phyloP scores from a whole-genome alignment of 1,139 yeast genomes.

The Kodamaea arcana region DNA sequence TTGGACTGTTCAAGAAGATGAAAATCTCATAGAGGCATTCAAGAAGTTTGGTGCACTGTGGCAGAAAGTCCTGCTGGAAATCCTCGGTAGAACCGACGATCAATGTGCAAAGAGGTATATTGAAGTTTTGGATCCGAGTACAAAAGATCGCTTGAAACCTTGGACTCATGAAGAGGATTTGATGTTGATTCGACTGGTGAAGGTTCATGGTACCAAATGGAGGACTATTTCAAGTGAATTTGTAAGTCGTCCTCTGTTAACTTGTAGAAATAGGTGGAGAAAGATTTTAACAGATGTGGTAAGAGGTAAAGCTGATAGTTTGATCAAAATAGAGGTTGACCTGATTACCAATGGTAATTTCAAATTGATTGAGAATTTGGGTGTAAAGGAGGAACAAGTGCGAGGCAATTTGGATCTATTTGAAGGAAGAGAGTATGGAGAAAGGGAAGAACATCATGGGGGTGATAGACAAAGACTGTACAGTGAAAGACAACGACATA shows the following conservation, averaged over 20 bases:
- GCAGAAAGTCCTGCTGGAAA: constrained; percentile 76
- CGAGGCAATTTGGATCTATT: too few relatives aligned
- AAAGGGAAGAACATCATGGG: too few relatives aligned
- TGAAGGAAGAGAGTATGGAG: too few relatives aligned
- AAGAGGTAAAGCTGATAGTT: constrained; percentile 49
- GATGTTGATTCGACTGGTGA: constrained; percentile 59
- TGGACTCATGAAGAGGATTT: constrained; percentile 83
- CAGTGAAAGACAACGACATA: too few relatives aligned
- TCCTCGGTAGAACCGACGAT: constrained; percentile 86
- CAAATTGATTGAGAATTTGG: constrained; percentile 7
- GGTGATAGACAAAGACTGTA: too few relatives aligned
- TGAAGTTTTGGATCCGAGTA: constrained; percentile 81
- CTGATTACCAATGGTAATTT: constrained; percentile 25
- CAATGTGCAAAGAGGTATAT: constrained; percentile 91
- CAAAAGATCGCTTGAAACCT: constrained; percentile 70
- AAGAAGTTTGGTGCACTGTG: constrained; percentile 73
- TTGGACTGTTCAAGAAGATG: constrained; percentile 88
- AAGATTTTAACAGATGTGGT: constrained; percentile 76
- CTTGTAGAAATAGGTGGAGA: constrained; percentile 92
- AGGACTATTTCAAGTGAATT: constrained; percentile 69
- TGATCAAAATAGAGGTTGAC: constrained; percentile 34
- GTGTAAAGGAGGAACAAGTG: not conserved
- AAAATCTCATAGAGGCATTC: constrained; percentile 57
- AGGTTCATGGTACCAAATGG: constrained; percentile 86
- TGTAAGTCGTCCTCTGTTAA: constrained; percentile 78